These are phyloP conservation scores for Thoreauomyces humboldtii DNA, from an alignment of 192 early-diverging fungal species.

Conservation along the genomic window DNA sequence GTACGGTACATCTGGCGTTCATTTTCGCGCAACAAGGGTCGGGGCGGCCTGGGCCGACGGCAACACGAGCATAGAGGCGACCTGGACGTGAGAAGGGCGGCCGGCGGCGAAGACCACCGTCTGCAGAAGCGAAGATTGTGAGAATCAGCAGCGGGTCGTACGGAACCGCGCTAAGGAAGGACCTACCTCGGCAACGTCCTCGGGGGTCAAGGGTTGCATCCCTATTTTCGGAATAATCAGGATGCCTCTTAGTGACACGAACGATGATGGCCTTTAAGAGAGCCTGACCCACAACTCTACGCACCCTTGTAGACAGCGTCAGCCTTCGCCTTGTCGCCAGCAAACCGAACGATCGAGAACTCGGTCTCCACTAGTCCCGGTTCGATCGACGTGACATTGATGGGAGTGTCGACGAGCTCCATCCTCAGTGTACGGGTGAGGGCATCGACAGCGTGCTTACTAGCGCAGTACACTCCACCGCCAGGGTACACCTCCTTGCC, in stretches of 20 bases:
- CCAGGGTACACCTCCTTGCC: slow-evolving; percentile 66
- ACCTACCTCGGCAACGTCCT: slow-evolving; percentile 64
- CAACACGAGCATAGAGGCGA: slow-evolving; percentile 64
- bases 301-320: slow-evolving; percentile 74
- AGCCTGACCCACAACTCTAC: too few species aligned
- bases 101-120: slow-evolving; percentile 76
- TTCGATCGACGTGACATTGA: slow-evolving; percentile 73
- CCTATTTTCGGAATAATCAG: too few species aligned
- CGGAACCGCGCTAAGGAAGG: not conserved
- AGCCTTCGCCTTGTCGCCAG: slow-evolving; percentile 52
- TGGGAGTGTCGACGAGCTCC: slow-evolving; percentile 70
- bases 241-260: too few species aligned
- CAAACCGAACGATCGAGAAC: slow-evolving; percentile 81
- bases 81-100: slow-evolving; percentile 70
- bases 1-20: too few species aligned
- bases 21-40: slow-evolving; percentile 20
- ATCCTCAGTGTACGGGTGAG: slow-evolving; percentile 70
- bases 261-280: too few species aligned
- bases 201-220: slow-evolving; percentile 60
- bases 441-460: slow-evolving; percentile 80
- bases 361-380: slow-evolving; percentile 80
- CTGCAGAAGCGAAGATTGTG: slow-evolving; percentile 39
- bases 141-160: not conserved
- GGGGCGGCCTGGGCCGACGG: slow-evolving; percentile 53
- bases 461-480: slow-evolving; percentile 80